A percentile compares a stretch with the other conserved stretches of the same genome.
Evolutionary conservation across 768 basidiomycete species (phyloP).

Genomic region (Amanita rimosa): DNA sequence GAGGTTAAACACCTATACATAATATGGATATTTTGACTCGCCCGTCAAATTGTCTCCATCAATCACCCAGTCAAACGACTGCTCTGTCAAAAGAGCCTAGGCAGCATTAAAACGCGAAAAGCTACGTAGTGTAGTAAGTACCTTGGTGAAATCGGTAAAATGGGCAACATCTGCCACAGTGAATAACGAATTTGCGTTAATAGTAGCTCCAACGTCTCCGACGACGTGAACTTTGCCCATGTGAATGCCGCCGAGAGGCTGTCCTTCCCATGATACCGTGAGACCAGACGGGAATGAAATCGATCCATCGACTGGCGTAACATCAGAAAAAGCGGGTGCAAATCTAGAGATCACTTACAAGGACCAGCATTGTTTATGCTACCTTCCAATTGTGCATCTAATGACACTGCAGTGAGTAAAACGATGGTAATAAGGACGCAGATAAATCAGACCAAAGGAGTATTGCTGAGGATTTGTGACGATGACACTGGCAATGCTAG

Average conservation of each 20-base stretch:
- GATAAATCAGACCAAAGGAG: conserved; percentile 34
- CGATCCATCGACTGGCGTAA: conserved; percentile 43
- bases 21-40: conserved; percentile 13
- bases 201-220: conserved; percentile 52
- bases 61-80: conserved; percentile 63
- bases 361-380: conserved; percentile 62
- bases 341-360: conserved; percentile 31
- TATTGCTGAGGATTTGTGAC: conserved; percentile 47
- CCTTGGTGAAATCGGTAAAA: conserved; percentile 57
- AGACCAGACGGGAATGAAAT: conserved; percentile 58
- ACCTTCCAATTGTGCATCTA: conserved; percentile 44
- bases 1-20: conserved; percentile 1
- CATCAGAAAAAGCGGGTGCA: conserved; percentile 2
- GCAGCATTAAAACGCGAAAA: conserved; percentile 1
- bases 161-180: conserved; percentile 43
- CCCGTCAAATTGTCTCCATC: conserved; percentile 52
- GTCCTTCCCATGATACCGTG: conserved; percentile 47
- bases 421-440: background rate
- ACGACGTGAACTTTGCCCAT: conserved; percentile 48
- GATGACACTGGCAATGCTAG: conserved; percentile 46
- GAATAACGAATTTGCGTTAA: conserved; percentile 45
- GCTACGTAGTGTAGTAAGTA: conserved; percentile 9
- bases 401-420: background rate
- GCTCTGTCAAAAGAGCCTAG: conserved; percentile 46
- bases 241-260: conserved; percentile 44